phyloP scores from a whole-genome alignment of 2,329 filamentous ascomycete genomes.

The Aspergillus aculeatus region DNA sequence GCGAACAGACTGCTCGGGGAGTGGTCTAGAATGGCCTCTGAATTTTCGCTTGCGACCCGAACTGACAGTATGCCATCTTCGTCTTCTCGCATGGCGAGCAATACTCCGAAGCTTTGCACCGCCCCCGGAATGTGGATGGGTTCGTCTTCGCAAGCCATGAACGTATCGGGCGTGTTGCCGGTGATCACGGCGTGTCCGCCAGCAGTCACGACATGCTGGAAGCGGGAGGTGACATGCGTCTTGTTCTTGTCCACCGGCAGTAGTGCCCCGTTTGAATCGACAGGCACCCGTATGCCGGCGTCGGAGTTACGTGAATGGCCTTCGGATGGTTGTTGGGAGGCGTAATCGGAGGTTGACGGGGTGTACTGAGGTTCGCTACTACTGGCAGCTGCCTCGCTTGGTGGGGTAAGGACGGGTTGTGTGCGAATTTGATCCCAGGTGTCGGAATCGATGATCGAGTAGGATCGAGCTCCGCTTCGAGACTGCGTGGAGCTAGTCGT shows the following conservation, averaged over 20 bases:
- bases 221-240: conserved; percentile 67
- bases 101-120: conserved; percentile 74
- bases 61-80: conserved; percentile 72
- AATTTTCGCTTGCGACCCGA: conserved; percentile 79
- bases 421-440: conserved; percentile 26
- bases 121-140: conserved; percentile 83
- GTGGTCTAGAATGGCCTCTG: conserved; percentile 70
- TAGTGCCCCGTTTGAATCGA: not conserved
- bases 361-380: not conserved
- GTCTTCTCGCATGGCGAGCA: conserved; percentile 68
- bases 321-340: conserved; percentile 4
- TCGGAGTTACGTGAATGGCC: not conserved
- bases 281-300: not conserved
- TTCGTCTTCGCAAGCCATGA: conserved; percentile 86
- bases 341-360: not conserved
- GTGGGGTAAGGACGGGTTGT: conserved; percentile 7
- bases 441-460: conserved; percentile 29
- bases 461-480: conserved; percentile 24
- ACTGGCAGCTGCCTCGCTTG: not conserved
- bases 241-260: conserved; percentile 35
- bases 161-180: conserved; percentile 66
- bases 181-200: conserved; percentile 82
- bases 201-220: conserved; percentile 73
- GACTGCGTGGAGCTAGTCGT: conserved; percentile 19
- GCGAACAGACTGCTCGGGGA: conserved; percentile 73